Conservation (phyloP, 192 early-diverging fungal genomes). For the Globomyces pollinis-pini region DNA sequence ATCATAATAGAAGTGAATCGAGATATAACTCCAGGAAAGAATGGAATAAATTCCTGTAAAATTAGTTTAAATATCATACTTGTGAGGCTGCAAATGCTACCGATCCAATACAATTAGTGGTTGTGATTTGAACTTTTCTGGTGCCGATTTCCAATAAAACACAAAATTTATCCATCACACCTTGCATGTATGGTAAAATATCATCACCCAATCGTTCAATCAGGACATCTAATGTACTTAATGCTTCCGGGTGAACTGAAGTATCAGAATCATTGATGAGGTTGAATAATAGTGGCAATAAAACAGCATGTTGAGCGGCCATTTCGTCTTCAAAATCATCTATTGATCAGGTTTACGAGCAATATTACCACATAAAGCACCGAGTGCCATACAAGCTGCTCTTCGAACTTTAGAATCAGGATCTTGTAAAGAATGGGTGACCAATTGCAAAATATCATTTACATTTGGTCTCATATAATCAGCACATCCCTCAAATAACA, state of each 20-base stretch:
- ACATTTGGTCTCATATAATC: conserved; percentile 74
- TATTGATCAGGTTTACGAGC: conserved; percentile 36
- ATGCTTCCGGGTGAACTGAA: conserved; percentile 69
- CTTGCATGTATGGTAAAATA: conserved; percentile 71
- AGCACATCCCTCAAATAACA: conserved; percentile 77
- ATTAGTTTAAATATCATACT: conserved; percentile 22
- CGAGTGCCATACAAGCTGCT: conserved; percentile 81
- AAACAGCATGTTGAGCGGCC: conserved; percentile 65
- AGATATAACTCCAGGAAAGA: conserved; percentile 65
- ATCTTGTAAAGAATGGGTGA: conserved; percentile 75
- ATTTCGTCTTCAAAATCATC: conserved; percentile 78
- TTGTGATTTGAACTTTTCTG: conserved; percentile 66
- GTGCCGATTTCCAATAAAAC: conserved; percentile 62
- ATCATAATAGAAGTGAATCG: conserved; percentile 67
- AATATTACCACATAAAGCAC: conserved; percentile 67
- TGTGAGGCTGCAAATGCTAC: conserved; percentile 79
- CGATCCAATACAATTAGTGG: conserved; percentile 79
- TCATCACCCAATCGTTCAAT: conserved; percentile 75
- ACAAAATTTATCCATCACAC: conserved; percentile 74
- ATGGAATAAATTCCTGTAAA: conserved; percentile 60
- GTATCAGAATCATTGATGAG: conserved; percentile 70
- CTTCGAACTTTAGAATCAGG: conserved; percentile 68
- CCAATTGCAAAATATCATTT: conserved; percentile 67
- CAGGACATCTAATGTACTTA: conserved; percentile 82
- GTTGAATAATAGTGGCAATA: conserved; percentile 78